A percentile compares a stretch with the other conserved stretches of the same genome.
These are phyloP conservation scores for Leccinum variabile DNA, from an alignment of 1,284 basidiomycete species.

Conservation along the genomic window DNA sequence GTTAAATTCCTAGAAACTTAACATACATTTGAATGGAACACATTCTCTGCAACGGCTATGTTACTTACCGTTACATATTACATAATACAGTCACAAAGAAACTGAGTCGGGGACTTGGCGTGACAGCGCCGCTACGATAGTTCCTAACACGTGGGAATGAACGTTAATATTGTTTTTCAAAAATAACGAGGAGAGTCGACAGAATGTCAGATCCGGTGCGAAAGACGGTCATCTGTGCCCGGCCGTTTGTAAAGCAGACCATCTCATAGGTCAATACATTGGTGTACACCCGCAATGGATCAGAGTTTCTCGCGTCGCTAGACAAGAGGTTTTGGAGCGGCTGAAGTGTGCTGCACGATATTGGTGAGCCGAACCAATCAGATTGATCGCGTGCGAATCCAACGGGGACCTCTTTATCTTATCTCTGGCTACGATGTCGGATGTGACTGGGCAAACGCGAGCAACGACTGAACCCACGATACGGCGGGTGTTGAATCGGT, in stretches of 20 bases:
- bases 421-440: slow-evolving; percentile 4
- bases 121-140: too few relatives aligned
- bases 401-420: background rate
- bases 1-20: too few relatives aligned
- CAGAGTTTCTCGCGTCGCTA: background rate
- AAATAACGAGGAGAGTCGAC: slow-evolving; percentile 1
- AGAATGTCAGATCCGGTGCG: background rate
- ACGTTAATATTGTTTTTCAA: background rate
- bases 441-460: slow-evolving; percentile 6
- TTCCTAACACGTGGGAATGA: background rate
- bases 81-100: too few relatives aligned
- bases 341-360: background rate
- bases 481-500: too few relatives aligned
- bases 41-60: too few relatives aligned
- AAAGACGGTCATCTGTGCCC: background rate
- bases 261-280: background rate
- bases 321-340: background rate
- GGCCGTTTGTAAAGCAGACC: background rate
- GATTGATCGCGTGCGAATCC: background rate
- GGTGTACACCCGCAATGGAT: background rate
- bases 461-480: too few relatives aligned
- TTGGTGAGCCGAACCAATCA: background rate
- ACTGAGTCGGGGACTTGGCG: too few relatives aligned
- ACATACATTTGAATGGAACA: too few relatives aligned
- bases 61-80: too few relatives aligned